These are phyloP conservation scores for Penicillium sp. DNA, from an alignment of 2,329 filamentous ascomycete species.

Conservation along the genomic window DNA sequence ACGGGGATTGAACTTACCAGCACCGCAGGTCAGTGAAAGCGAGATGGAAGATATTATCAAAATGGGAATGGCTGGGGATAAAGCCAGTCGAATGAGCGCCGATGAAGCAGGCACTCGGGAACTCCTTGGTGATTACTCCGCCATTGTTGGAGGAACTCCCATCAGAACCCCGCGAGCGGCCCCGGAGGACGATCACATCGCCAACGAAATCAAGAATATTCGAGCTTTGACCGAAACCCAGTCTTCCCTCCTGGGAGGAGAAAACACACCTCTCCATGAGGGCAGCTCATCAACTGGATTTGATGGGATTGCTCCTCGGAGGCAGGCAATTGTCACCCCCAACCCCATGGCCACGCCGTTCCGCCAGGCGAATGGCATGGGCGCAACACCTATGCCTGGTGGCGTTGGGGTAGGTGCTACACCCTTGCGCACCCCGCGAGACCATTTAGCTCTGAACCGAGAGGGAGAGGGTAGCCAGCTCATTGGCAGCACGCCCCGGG, in stretches of 20 bases:
- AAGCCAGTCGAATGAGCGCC: slow-evolving; percentile 71
- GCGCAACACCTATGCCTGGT: slow-evolving; percentile 61
- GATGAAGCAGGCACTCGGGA: slow-evolving; percentile 83
- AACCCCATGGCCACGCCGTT: slow-evolving; percentile 94
- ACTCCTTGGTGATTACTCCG: slow-evolving; percentile 81
- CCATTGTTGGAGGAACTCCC: slow-evolving; percentile 75
- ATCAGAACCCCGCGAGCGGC: slow-evolving; percentile 90
- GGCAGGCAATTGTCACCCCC: slow-evolving; percentile 80
- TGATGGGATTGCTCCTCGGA: slow-evolving; percentile 76
- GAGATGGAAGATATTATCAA: slow-evolving; percentile 98
- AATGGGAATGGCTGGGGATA: slow-evolving; percentile 92
- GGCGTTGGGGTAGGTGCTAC: slow-evolving; percentile 65
- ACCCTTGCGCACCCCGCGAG: slow-evolving; percentile 81
- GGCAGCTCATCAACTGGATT: slow-evolving; percentile 82
- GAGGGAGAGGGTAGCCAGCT: slow-evolving; percentile 64
- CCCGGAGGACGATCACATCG: slow-evolving; percentile 89
- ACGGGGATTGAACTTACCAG: slow-evolving; percentile 74
- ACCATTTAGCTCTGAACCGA: slow-evolving; percentile 79
- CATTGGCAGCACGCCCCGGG: slow-evolving; percentile 71
- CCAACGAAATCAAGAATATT: slow-evolving; percentile 95
- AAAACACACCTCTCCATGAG: slow-evolving; percentile 86
- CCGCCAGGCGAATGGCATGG: slow-evolving; percentile 62
- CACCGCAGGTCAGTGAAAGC: slow-evolving; percentile 86
- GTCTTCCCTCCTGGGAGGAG: slow-evolving; percentile 86
- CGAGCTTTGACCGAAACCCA: slow-evolving; percentile 88